Conservation (phyloP, 2,329 filamentous ascomycete genomes). For the Neonectria punicea region DNA sequence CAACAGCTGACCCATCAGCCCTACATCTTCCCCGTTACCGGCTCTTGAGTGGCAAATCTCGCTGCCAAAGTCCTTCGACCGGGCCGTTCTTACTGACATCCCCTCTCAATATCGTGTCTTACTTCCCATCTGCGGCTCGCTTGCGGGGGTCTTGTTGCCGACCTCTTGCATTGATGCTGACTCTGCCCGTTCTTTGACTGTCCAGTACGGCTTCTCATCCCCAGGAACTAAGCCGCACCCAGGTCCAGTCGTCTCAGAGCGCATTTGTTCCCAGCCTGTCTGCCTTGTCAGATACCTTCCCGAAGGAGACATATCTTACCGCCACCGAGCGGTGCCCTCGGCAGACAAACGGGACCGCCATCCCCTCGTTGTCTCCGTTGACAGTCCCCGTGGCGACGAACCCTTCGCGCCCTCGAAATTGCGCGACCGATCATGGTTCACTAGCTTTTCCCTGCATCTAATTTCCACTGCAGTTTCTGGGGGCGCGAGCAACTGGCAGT, state of each 20-base stretch:
- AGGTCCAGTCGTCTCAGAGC: background rate
- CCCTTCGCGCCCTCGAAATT: constrained; percentile 18
- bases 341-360: constrained; percentile 5
- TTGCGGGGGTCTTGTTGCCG: constrained; percentile 18
- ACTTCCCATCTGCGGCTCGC: constrained; percentile 19
- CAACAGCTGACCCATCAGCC: constrained; percentile 41
- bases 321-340: constrained; percentile 13
- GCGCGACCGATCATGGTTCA: constrained; percentile 36
- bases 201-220: constrained; percentile 18
- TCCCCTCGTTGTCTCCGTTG: constrained; percentile 1
- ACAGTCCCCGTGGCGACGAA: constrained; percentile 18
- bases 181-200: constrained; percentile 12
- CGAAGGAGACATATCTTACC: constrained; percentile 22
- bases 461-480: constrained; percentile 20
- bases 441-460: constrained; percentile 32
- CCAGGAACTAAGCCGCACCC: constrained; percentile 11
- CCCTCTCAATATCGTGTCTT: constrained; percentile 20
- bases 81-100: constrained; percentile 10
- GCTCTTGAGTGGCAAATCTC: constrained; percentile 20
- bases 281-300: constrained; percentile 25
- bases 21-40: constrained; percentile 24
- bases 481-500: constrained; percentile 22
- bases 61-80: constrained; percentile 11
- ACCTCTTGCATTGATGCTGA: constrained; percentile 8
- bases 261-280: background rate